Evolutionary conservation across 176 grass and related monocot genomes (phyloP), one percentile per base, ranked within the genome.

Genomic region (Poa annua): DNA sequence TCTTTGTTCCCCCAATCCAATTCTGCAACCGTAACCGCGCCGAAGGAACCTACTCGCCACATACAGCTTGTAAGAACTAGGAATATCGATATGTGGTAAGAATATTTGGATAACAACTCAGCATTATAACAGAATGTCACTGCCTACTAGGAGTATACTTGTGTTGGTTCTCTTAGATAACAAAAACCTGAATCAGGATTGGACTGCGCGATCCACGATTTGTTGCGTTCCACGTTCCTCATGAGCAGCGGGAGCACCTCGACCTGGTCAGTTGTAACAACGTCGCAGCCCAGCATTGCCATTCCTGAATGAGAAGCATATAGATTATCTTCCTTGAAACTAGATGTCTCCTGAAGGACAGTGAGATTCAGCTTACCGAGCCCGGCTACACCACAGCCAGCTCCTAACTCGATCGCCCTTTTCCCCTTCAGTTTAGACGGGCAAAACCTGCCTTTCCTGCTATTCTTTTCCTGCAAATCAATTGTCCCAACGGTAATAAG

Each of bases 351-450:
- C 17, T 4, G 19, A 49, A 54, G 15, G 11, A 63, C 7, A 74
- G 41, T 5, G 1, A 14, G 14, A 70, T 17, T 26, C 17, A 80
- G 20, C 77, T 69, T 88, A 98, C 95, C 95, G 24, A 98, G 83
- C 67, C 95, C 95, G 62, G 95, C 92, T 75, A 98, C 72, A 85
- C 95, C 95, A 81, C 95, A 98, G 38, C 95, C 95, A 84, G 95
- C 92, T 84, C 95, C 95, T 62, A 98, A 47, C 89, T 98, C 92
- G 32, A 98, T 91, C 47, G 82, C 92, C 67, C 87, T 81, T 89
- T 98, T 98, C 15, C 90, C 95, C 86, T 98, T 98, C 76, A 98
- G 4, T 38, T 98, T 98, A 32, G 90, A 83, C 41, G 90, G 88
- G 33, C 87, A 91, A 89, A 98, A 98, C 68, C 90, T 89, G 11